Base-by-base conservation (phyloP, 768 basidiomycete species). In the Heimioporus sp. region DNA sequence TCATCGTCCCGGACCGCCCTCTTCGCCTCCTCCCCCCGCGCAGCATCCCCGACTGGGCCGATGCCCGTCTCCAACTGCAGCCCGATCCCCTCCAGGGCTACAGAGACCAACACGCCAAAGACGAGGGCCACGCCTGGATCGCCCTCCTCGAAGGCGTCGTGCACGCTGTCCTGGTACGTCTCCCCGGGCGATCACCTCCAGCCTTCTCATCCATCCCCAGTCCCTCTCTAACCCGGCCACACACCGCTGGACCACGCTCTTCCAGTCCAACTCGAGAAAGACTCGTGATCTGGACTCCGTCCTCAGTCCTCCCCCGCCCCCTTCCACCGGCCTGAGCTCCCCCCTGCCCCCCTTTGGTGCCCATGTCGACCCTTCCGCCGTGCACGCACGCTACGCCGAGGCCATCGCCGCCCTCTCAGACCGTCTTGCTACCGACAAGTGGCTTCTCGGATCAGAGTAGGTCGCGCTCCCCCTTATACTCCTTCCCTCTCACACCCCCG, bases 51-150 rank as follows among this genome's bases (percentile, higher is more conserved):
- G 74, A 78, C 12, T 93, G 90, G 91, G 87, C 79, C 5, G 86
- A 87, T 57, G 71, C 71, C 17, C 76, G 66, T 38, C 71, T 82
- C 4, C 74, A 63, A 24, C 69, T 70, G 28, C 62, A 63, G 12
- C 73, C 75, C 19, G 68, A 71, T 49, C 65, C 74, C 5, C 69
- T 87, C 31, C 86, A 91, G 63, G 90, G 90, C 11, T 92, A 89
- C 64, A 75, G 66, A 34, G 77, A 86, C 56, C 73, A 77, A 43
- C 67, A 71, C 17, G 73, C 85, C 20, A 74, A 78, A 44, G 83
- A 89, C 58, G 90, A 93, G 66, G 87, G 87, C 58, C 78, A 82
- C 39, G 90, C 91, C 1, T 93, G 91, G 91, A 79, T 90, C 21
- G 73, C 87, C 2, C 75, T 93, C 31, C 79, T 93, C 37, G 88